A percentile compares a stretch with the other conserved stretches of the same genome.
phyloP scores from a whole-genome alignment of 352 stramenopile species.

The Aphanomyces invadans region DNA sequence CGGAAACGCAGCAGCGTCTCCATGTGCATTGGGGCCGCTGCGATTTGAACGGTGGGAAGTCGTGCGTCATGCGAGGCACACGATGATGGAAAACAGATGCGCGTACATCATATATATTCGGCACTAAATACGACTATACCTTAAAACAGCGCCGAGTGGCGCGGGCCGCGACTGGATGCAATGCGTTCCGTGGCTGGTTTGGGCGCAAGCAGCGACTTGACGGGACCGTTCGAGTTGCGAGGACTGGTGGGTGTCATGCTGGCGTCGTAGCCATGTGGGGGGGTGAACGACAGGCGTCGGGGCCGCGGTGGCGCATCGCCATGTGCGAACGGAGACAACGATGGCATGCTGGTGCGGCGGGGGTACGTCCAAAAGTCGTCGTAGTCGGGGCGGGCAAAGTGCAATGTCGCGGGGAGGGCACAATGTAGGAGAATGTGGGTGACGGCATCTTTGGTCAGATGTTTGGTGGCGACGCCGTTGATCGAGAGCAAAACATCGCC shows the following conservation, averaged over 20 bases:
- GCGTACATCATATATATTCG: too few relatives aligned
- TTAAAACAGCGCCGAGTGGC: background rate
- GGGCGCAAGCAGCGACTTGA: background rate
- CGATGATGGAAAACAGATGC: too few relatives aligned
- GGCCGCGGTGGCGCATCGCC: background rate
- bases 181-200: background rate
- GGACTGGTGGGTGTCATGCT: background rate
- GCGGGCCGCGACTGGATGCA: background rate
- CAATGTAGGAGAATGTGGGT: background rate
- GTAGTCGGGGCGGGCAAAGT: background rate
- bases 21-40: too few relatives aligned
- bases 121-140: background rate
- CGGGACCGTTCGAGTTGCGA: background rate
- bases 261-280: background rate
- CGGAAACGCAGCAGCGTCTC: too few relatives aligned
- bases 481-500: conserved; percentile 4
- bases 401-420: background rate
- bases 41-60: too few relatives aligned
- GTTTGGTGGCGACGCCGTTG: background rate
- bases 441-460: background rate
- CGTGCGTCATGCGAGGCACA: too few relatives aligned
- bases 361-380: background rate
- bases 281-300: background rate
- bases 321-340: background rate
- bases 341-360: background rate